A percentile compares a stretch with the other conserved stretches of the same genome.
phyloP scores from a whole-genome alignment of 2,329 filamentous ascomycete species.

The Microdochium paspali region DNA sequence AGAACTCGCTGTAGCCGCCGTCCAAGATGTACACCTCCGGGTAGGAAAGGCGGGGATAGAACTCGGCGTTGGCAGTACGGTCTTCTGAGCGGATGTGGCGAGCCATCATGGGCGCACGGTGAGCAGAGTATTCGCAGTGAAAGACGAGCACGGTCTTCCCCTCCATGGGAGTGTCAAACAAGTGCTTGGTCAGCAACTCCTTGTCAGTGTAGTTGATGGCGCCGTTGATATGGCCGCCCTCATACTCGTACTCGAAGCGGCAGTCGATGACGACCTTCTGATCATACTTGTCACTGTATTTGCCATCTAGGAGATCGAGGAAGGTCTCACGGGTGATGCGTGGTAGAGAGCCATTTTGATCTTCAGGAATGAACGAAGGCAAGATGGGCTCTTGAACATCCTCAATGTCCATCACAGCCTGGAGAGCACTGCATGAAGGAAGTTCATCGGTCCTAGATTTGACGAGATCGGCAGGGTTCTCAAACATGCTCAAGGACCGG shows the following conservation, averaged over 20 bases:
- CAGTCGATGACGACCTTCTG: constrained; percentile 88
- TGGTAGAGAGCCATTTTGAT: constrained; percentile 76
- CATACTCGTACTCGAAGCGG: constrained; percentile 97
- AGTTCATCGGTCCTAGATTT: constrained; percentile 61
- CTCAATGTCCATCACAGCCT: constrained; percentile 78
- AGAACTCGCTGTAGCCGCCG: constrained; percentile 93
- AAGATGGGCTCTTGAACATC: constrained; percentile 64
- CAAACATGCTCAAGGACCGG: constrained; percentile 95
- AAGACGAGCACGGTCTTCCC: constrained; percentile 78
- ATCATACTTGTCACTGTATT: constrained; percentile 66
- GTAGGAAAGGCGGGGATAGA: constrained; percentile 84
- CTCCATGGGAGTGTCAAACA: constrained; percentile 61
- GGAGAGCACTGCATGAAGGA: constrained; percentile 44
- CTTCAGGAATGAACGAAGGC: constrained; percentile 75
- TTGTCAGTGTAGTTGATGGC: constrained; percentile 98
- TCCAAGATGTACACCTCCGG: constrained; percentile 96
- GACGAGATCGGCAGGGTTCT: constrained; percentile 80
- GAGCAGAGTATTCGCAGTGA: constrained; percentile 97
- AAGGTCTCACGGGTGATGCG: constrained; percentile 77
- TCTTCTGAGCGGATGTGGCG: constrained; percentile 87
- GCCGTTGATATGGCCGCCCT: constrained; percentile 88
- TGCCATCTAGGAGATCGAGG: constrained; percentile 78
- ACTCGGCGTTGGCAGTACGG: constrained; percentile 73
- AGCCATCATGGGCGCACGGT: constrained; percentile 93
- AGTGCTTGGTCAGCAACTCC: constrained; percentile 68